Base-by-base conservation (phyloP, 1,284 basidiomycete species). In the Leucoagaricus sp. region DNA sequence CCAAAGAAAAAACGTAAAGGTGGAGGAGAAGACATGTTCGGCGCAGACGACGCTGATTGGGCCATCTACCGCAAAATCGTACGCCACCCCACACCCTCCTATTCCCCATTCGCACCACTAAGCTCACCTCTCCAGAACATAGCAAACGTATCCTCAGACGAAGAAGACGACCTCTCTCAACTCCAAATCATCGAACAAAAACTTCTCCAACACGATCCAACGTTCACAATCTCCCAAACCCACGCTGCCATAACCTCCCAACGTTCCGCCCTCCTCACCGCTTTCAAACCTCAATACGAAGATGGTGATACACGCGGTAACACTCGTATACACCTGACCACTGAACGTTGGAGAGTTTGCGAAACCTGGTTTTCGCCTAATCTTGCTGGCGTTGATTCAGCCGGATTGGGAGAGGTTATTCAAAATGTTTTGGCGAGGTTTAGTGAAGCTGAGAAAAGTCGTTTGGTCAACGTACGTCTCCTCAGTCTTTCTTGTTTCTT, bases 61-160 rank as follows among this genome's bases (percentile, higher is more conserved):
- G 89, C 89, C 0, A 95, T 99, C 51, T 99, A 99, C 69, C 92
- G 96, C 57, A 96, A 98, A 74, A 96, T 99, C 58, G 94, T 94
- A 65, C 61, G 80, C 72, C 4, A 5, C 17, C 26, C 28, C 19
- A 13, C 7, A 21, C 25, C 29, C 10, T 12, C 51, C 26, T 19
- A 28, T 12, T 13, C 31, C 6, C 12, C 26, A 26, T 6, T 0
- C 13, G 42, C 50, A 5, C 28, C 46, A 23, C 26, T 42, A 28
- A 49, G 6, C 10, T 17, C 6, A 25, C n/a, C 21, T 23, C 9
- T 34, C 13, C 55, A 91, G 90, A 93, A 93, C 64, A 88, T 83
- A 2, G 86, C 87, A 1, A 91, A 91, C 2, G 86, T 86, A n/a
- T 96, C 94, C 1, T 96, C 94, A 0, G 96, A 97, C 57, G 96